phyloP scores from a whole-genome alignment of 1,139 yeast species.

The Saccharomyces hybrid region DNA sequence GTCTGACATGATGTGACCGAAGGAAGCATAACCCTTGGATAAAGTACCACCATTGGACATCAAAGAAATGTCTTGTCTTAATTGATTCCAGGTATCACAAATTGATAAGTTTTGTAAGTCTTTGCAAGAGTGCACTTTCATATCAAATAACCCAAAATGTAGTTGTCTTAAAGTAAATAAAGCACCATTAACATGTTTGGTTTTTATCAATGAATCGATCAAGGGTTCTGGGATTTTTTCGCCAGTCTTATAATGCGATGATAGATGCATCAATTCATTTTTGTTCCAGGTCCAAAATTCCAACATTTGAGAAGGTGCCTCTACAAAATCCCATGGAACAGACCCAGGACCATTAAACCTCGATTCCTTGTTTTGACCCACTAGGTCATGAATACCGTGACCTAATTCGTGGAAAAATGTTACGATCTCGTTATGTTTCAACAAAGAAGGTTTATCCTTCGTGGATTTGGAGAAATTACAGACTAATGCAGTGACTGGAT shows the following conservation, averaged over 20 bases:
- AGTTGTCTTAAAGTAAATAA: constrained; percentile 64
- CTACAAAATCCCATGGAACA: constrained; percentile 80
- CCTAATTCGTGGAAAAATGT: constrained; percentile 89
- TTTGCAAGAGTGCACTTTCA: constrained; percentile 54
- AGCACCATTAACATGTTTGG: constrained; percentile 75
- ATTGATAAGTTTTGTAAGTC: constrained; percentile 41
- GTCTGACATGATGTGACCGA: constrained; percentile 71
- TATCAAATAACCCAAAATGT: constrained; percentile 71
- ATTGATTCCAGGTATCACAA: constrained; percentile 52
- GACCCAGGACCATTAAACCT: constrained; percentile 65
- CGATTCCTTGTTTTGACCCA: constrained; percentile 57
- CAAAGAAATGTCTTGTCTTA: constrained; percentile 52
- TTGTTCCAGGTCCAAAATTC: constrained; percentile 86
- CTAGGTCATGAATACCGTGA: constrained; percentile 76
- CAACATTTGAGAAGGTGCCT: constrained; percentile 83
- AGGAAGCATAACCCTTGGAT: constrained; percentile 65
- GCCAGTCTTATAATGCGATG: constrained; percentile 60
- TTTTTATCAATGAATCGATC: constrained; percentile 51
- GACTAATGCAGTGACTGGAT: constrained; percentile 71
- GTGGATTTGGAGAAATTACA: constrained; percentile 82
- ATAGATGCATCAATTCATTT: constrained; percentile 48
- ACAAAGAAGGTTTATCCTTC: constrained; percentile 59
- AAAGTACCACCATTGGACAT: constrained; percentile 47
- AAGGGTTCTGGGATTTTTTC: constrained; percentile 52
- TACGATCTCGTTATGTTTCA: constrained; percentile 71